A percentile compares a stretch with the other conserved stretches of the same genome.
phyloP scores from a whole-genome alignment of 2,329 filamentous ascomycete species.

The Epichloe glyceriae region DNA sequence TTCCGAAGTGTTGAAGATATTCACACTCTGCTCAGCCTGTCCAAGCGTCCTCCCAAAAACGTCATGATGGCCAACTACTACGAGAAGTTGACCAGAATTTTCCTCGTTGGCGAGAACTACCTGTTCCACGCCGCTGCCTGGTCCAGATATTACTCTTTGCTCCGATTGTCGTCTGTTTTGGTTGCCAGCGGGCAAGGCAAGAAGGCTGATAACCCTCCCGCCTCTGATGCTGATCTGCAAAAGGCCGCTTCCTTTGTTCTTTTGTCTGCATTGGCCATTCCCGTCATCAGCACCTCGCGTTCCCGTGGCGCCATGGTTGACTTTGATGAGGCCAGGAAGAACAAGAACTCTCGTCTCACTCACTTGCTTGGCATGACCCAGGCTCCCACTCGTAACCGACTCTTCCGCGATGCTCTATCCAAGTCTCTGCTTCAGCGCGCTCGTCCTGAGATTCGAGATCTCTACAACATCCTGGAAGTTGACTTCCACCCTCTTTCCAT shows the following conservation, averaged over 20 bases:
- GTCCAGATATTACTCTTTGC: slow-evolving; percentile 93
- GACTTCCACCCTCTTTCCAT: slow-evolving; percentile 98
- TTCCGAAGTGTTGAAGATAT: slow-evolving; percentile 99
- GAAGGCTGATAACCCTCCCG: slow-evolving; percentile 88
- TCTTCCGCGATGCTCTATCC: slow-evolving; percentile 93
- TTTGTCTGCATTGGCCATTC: slow-evolving; percentile 89
- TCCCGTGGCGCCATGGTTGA: slow-evolving; percentile 93
- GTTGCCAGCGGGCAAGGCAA: slow-evolving; percentile 75
- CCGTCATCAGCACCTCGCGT: slow-evolving; percentile 95
- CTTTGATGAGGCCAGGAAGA: slow-evolving; percentile 93
- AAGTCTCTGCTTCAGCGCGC: slow-evolving; percentile 90
- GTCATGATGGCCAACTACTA: slow-evolving; percentile 99
- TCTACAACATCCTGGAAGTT: slow-evolving; percentile 98
- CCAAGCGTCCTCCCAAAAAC: slow-evolving; percentile 97
- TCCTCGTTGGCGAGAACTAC: slow-evolving; percentile 98
- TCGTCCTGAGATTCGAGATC: slow-evolving; percentile 84
- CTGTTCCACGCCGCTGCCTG: slow-evolving; percentile 97
- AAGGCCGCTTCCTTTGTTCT: slow-evolving; percentile 93
- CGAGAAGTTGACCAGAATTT: slow-evolving; percentile 96
- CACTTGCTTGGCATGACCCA: slow-evolving; percentile 89
- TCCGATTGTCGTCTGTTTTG: slow-evolving; percentile 76
- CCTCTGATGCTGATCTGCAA: slow-evolving; percentile 80
- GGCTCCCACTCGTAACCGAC: slow-evolving; percentile 72
- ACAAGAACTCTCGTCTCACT: slow-evolving; percentile 95
- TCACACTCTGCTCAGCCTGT: slow-evolving; percentile 90